Evolutionary conservation across 768 basidiomycete genomes (phyloP).

Genomic region (Termitomyces sp.): DNA sequence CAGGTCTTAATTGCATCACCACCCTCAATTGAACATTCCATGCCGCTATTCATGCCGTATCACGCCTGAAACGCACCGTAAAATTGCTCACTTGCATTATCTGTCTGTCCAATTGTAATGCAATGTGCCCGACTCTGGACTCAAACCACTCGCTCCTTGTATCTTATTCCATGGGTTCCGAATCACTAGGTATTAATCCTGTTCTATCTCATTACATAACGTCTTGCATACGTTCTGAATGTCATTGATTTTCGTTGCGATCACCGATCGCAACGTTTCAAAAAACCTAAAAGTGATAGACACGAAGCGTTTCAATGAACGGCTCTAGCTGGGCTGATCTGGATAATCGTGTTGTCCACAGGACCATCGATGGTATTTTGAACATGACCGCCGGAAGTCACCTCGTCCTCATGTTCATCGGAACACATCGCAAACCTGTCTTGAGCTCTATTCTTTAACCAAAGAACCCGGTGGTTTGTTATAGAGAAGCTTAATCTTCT

Average conservation of each 20-base stretch:
- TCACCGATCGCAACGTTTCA: not conserved
- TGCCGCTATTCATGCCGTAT: not conserved
- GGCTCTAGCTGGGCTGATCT: not conserved
- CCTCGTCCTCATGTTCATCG: not conserved
- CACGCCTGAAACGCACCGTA: not conserved
- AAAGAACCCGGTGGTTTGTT: not conserved
- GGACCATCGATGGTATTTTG: not conserved
- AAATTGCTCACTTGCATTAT: not conserved
- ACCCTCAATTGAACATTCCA: not conserved
- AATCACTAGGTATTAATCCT: conserved; percentile 10
- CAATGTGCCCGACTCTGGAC: not conserved
- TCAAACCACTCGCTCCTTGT: not conserved
- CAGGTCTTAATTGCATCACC: conserved; percentile 59
- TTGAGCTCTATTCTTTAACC: not conserved
- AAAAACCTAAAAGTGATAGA: not conserved
- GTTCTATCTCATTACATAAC: conserved; percentile 3
- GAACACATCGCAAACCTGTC: not conserved
- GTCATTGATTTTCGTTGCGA: not conserved
- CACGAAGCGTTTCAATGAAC: too few relatives aligned
- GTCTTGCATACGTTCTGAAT: conserved; percentile 1
- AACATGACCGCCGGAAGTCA: not conserved
- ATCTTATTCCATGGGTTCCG: not conserved
- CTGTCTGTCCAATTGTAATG: not conserved
- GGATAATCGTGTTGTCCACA: not conserved
- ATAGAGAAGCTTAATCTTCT: not conserved